These are phyloP conservation scores for Jamesozyma jinghongensis DNA, from an alignment of 805 yeast species.

Conservation along the genomic window DNA sequence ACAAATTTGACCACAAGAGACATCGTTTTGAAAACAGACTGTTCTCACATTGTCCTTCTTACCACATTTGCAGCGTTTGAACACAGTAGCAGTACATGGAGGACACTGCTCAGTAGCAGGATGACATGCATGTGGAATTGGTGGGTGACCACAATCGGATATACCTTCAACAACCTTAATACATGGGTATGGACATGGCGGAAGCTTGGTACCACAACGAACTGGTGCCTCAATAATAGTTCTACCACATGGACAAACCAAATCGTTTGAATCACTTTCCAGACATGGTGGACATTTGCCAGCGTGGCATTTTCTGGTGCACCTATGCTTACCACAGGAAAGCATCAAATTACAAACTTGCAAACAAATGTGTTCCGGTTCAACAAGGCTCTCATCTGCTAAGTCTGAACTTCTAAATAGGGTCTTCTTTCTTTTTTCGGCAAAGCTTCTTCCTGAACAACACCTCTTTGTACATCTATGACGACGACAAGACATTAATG, in stretches of 20 bases:
- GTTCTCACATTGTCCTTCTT: constrained; percentile 41
- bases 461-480: constrained; percentile 66
- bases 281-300: constrained; percentile 77
- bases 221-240: constrained; percentile 76
- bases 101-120: constrained; percentile 59
- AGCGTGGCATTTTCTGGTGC: constrained; percentile 63
- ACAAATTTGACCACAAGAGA: constrained; percentile 64
- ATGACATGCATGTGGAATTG: constrained; percentile 69
- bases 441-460: constrained; percentile 58
- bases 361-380: constrained; percentile 67
- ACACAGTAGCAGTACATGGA: constrained; percentile 56
- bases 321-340: constrained; percentile 59
- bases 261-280: constrained; percentile 71
- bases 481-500: constrained; percentile 67
- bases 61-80: constrained; percentile 57
- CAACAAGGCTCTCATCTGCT: constrained; percentile 52
- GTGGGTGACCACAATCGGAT: constrained; percentile 60
- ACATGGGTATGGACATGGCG: constrained; percentile 61
- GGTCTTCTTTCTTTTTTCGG: constrained; percentile 40
- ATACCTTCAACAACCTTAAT: constrained; percentile 32
- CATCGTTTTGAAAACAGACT: constrained; percentile 58
- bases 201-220: constrained; percentile 66
- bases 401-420: constrained; percentile 27
- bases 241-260: constrained; percentile 71
- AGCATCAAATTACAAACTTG: constrained; percentile 52